A percentile compares a stretch with the other conserved stretches of the same genome.
Evolutionary conservation across 495 filamentous ascomycete genomes (phyloP).

Genomic region (Echria macrotheca): DNA sequence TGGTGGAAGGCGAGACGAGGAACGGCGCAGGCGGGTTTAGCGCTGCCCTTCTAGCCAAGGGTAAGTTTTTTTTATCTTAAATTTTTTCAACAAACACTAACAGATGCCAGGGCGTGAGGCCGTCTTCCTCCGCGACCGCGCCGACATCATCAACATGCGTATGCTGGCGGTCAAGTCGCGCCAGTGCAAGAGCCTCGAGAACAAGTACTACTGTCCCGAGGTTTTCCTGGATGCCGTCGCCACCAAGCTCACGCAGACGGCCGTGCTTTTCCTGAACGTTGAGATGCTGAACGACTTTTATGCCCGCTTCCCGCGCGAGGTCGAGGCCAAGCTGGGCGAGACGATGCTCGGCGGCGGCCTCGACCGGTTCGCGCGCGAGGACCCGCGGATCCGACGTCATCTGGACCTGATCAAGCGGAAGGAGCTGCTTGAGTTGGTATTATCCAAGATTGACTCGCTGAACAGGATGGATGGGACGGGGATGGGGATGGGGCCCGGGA

Average conservation of each 20-base stretch:
- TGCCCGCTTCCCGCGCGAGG: constrained; percentile 89
- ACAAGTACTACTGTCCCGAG: constrained; percentile 96
- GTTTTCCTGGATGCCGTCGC: constrained; percentile 96
- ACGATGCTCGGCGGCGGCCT: constrained; percentile 71
- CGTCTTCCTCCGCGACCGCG: constrained; percentile 84
- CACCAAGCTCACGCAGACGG: constrained; percentile 88
- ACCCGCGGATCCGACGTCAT: constrained; percentile 80
- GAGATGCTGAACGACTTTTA: constrained; percentile 96
- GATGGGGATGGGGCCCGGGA: not conserved
- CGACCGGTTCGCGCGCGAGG: constrained; percentile 87
- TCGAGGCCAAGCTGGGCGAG: constrained; percentile 81
- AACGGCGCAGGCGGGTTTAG: constrained; percentile 91
- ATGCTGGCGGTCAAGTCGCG: constrained; percentile 77
- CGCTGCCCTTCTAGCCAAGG: constrained; percentile 70
- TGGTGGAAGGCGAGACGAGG: constrained; percentile 74
- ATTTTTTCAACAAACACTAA: constrained; percentile 15
- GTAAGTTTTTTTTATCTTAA: constrained; percentile 34
- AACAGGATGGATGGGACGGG: constrained; percentile 58
- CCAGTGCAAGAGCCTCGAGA: constrained; percentile 73
- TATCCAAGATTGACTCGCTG: constrained; percentile 90
- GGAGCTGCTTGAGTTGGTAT: constrained; percentile 83
- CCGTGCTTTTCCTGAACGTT: constrained; percentile 95
- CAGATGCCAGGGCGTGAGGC: constrained; percentile 70
- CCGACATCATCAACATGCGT: constrained; percentile 85
- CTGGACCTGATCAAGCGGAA: constrained; percentile 88